Base-by-base conservation (phyloP, 352 stramenopile species). In the Pythium apleroticum region DNA sequence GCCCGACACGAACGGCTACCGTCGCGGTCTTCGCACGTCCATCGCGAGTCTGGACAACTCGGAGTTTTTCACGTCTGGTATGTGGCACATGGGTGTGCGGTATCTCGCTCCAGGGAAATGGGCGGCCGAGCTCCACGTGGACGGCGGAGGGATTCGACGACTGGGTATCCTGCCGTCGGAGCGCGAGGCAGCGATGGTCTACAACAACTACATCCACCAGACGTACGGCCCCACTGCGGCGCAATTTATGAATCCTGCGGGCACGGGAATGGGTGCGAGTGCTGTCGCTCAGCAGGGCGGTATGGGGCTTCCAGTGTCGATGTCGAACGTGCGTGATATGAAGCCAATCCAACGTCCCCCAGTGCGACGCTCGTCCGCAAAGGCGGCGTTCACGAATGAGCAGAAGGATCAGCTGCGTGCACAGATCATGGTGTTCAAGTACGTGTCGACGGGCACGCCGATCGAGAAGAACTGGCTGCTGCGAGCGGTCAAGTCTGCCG, bases 371-470 rank as follows among this genome's bases (percentile, higher is more conserved):
- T 58, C 77, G 2, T 52, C 64, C 12, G 55, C 87, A 22, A 84
- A 86, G 55, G 84, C 83, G 28, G 81, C 73, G 6, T 96, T 95
- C 56, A 82, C 84, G 12, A 73, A 75, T 20, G 88, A 96, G 58
- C 88, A 96, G 57, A 96, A 96, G 62, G 88, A 96, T 54, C 88
- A 96, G 31, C 58, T 96, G 14, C 84, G 88, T 56, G 85, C 88
- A 35, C 88, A 96, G 61, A 96, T 96, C 67, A 95, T 96, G 86
- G 85, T 94, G 56, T 96, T 96, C 72, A 96, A 96, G 59, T 95
- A 91, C 67, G 91, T 84, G 20, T 90, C 86, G 5, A 93, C 81
- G 5, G 87, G 84, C 17, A 83, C 80, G 19, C 81, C 76, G 2
- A 95, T 95, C 52, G 80, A 86, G 28, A 89, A 86, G 28, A 84